Evolutionary conservation across 345 rosid genomes (phyloP), one percentile per base, ranked within the genome.

Genomic region (Eucalyptus tenuipes): DNA sequence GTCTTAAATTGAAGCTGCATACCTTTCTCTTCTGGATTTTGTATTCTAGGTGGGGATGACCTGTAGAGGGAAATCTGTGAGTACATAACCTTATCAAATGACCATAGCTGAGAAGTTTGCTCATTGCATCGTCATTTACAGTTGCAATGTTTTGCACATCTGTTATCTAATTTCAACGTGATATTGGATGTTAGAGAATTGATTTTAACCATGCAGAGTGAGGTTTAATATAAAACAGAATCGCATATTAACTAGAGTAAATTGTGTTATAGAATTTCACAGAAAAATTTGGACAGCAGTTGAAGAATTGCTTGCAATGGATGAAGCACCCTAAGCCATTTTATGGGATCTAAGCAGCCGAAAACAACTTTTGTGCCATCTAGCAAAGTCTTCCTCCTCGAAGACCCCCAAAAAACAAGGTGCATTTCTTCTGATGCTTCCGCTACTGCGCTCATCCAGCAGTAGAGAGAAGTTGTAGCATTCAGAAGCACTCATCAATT

Each of bases 1-100:
- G 99, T 96, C 91, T 88, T 95, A 90, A 96, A 96, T 89, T 94
- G 97, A 90, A 97, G 98, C 89, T 93, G 98, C 87, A 95, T 90
- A 85, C 87, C 90, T 89, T 90, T 94, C 85, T 93, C 99, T 92
- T 93, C 95, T 20, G 92, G 95, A 47, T 93, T 94, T 91, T 92
- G 95, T 87, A 95, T 89, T 92, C 92, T 93, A 85, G 93, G 95
- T 47, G 95, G 94, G 15, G 95, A 88, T 50, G 94, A 89, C 92
- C 99, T 96, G 93, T 66, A 52, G 49, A 14, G 33, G 82, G 53
- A 53, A 87, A 88, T 84, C n/a, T 87, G 49, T 61, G 40, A 87
- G 14, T 22, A 27, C 87, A 33, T 6, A 57, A 27, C 40, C 27
- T 29, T 33, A 33, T 86, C 45, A 52, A 42, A 86, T 61, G 80